A percentile compares a stretch with the other conserved stretches of the same genome.
These are phyloP conservation scores for Tephrocybe sp. DNA, from an alignment of 768 basidiomycete genomes.

Conservation along the genomic window DNA sequence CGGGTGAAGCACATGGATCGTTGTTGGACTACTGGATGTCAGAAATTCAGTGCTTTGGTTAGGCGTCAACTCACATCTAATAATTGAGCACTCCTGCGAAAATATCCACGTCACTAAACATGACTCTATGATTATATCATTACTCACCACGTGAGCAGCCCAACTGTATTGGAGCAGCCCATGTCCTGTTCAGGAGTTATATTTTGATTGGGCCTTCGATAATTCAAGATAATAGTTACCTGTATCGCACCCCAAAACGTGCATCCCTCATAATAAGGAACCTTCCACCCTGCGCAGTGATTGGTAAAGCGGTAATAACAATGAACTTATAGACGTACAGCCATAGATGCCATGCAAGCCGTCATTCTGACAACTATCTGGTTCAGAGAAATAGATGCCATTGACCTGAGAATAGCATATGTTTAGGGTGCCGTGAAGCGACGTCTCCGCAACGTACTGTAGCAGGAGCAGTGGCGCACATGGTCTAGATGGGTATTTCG, in stretches of 20 bases:
- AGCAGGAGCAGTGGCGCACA: background rate
- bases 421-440: background rate
- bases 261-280: background rate
- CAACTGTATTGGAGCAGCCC: background rate
- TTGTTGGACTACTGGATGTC: background rate
- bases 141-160: background rate
- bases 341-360: background rate
- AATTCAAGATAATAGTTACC: background rate
- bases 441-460: background rate
- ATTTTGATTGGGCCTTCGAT: background rate
- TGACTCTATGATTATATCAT: background rate
- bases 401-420: background rate
- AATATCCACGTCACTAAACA: background rate
- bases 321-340: background rate
- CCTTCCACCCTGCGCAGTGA: background rate
- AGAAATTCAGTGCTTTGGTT: background rate
- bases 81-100: background rate
- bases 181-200: background rate
- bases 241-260: background rate
- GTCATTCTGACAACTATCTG: background rate
- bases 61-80: background rate
- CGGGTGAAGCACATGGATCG: background rate
- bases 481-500: background rate
- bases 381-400: background rate
- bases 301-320: background rate